Evolutionary conservation across 495 filamentous ascomycete species (phyloP), one percentile per base, ranked within the genome.

Genomic region (Neurospora sp.): DNA sequence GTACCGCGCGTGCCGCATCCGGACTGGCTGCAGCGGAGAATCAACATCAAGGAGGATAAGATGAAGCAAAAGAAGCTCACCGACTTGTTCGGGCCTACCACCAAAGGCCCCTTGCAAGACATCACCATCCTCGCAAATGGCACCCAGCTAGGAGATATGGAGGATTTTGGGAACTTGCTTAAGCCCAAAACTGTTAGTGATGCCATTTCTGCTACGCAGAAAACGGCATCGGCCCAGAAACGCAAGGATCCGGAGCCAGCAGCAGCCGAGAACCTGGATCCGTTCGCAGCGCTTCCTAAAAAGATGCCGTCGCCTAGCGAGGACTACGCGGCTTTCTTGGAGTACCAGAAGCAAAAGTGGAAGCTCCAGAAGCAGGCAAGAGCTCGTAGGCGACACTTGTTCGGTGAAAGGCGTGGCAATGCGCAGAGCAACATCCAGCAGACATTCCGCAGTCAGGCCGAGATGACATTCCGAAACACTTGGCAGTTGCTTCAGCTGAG

Each of bases 41-140:
- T 99, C 81, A 93, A 95, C 76, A 89, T 90, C 78, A 97, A 97
- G 81, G 96, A 99, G 72, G 96, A 99, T 79, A 93, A 90, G 78
- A 92, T 98, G 85, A 97, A 98, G 85, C 96, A 99, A 82, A 96
- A 93, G 84, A 98, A 98, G 83, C 92, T 99, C 87, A 98, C 96
- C 0, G 96, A 98, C 79, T 84, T 98, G 71, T 98, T 99, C 75
- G 79, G 79, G 12, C 85, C 89, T 20, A 76, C 69, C 27, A 78
- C 75, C 31, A 94, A 94, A 79, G 87, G 86, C 40, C 90, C 93
- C 0, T 81, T 97, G 53, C 87, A 88, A 39, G 91, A 94, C 72
- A 90, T 92, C 53, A 86, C 89, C 10, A 94, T 94, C 78, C 87
- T 89, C 16, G 80, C 89, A 39, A 87, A 84, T 77, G 78, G 77